Conservation (phyloP, 2,329 filamentous ascomycete genomes). For the Teratosphaeria pseudoeucalypti region DNA sequence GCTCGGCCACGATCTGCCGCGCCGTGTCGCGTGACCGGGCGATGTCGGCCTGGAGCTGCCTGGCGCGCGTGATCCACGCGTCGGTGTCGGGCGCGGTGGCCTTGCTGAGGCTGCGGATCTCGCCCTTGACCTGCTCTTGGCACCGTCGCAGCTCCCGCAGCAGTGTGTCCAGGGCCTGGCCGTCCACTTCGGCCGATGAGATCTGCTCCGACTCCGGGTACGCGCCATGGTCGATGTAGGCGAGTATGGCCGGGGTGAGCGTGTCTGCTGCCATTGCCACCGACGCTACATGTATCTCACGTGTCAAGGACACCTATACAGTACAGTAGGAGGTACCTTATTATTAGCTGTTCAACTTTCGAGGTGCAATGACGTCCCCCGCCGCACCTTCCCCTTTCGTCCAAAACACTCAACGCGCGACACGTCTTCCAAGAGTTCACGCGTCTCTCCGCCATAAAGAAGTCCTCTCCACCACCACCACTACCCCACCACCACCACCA, state of each 20-base stretch:
- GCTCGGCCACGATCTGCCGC: slow-evolving; percentile 67
- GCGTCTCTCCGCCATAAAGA: neutral
- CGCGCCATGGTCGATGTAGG: slow-evolving; percentile 47
- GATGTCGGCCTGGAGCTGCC: slow-evolving; percentile 76
- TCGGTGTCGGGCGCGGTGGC: slow-evolving; percentile 71
- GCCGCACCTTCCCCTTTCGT: neutral
- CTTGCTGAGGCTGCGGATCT: slow-evolving; percentile 67
- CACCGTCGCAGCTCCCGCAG: slow-evolving; percentile 42
- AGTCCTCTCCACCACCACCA: too few species aligned
- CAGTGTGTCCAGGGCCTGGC: slow-evolving; percentile 36
- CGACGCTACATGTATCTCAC: neutral
- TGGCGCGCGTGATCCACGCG: slow-evolving; percentile 76
- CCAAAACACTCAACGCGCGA: neutral
- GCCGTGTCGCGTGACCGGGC: slow-evolving; percentile 68
- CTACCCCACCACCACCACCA: too few species aligned
- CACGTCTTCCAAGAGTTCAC: neutral
- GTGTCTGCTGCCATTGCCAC: slow-evolving; percentile 2
- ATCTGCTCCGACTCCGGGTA: slow-evolving; percentile 49
- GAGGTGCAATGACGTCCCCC: neutral
- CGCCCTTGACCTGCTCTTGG: slow-evolving; percentile 47
- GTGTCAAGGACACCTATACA: too few species aligned
- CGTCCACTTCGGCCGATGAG: neutral
- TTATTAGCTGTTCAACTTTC: neutral
- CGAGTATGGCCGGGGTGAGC: slow-evolving; percentile 51
- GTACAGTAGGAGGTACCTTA: too few species aligned